Base-by-base conservation (phyloP, 148 eudicot species). In the Dysphania ambrosioides region DNA sequence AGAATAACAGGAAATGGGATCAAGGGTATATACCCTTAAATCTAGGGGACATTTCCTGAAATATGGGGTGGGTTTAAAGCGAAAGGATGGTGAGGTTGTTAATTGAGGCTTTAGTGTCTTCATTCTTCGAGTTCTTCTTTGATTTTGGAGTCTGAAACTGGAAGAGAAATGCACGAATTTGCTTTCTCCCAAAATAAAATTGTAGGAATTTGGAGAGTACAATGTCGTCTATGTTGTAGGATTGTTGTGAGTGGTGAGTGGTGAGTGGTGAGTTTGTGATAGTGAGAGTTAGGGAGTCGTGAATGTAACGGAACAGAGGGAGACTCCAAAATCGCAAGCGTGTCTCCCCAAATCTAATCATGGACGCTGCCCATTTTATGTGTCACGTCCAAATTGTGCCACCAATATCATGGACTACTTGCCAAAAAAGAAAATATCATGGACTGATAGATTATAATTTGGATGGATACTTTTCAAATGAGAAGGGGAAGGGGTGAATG, bases 21-120 rank as follows among this genome's bases (percentile, higher is more conserved):
- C 71, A 32, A 18, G 30, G 7, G 41, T 60, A 79, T 19, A 79
- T 7, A 69, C 58, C 78, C 78, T 62, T 3, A 27, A 26, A 40
- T 44, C 18, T 24, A 23, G 63, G 65, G 66, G 8, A 27, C 53
- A 60, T 56, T 23, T 67, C 57, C 3, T 26, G 29, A 63, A 13
- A 58, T 73, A 67, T 7, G 13, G 31, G 5, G 61, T 16, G 19
- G 61, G 29, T 70, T 77, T 77, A 38, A 16, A 26, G 18, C 19
- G 41, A 57, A n/a, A 9, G 24, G 16, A 23, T 12, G 67, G 55
- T 16, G 76, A 9, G 13, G 16, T n/a, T 12, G 72, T 60, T 18
- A 35, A 70, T 0, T 70, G 38, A 21, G 68, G 34, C 35, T 71
- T 70, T 2, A 53, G 16, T 8, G 75, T 9, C 5, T 64, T 56